Base-by-base conservation (phyloP, 164 flowering plant species). In the Platanus orientalis region DNA sequence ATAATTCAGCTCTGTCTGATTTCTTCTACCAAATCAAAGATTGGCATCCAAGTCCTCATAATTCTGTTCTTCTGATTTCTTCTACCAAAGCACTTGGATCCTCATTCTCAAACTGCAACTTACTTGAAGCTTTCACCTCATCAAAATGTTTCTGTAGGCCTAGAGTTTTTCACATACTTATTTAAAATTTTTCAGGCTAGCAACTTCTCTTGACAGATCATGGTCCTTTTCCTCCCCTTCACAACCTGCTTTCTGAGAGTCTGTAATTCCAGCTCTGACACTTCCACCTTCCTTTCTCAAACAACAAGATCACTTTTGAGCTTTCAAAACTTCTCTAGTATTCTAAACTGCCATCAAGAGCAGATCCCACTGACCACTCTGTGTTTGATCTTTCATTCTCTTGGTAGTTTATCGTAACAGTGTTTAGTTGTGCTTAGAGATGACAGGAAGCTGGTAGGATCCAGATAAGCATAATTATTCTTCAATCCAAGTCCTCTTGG, bases 191-290 rank as follows among this genome's bases (percentile, higher is more conserved):
- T 81, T 92, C 68, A 92, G 66, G 72, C 62, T 65, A 72, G 44
- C 47, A 14, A 87, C 76, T 77, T 95, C 97, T 68, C 65, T 83
- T 14, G 79, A 67, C 27, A 88, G 86, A 62, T 92, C 97, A 32
- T 87, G 88, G n/a, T 34, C 87, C 92, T 81, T 77, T 79, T 84
- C 66, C 86, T 73, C 77, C 92, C 99, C 69, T 92, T 92, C 42
- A 88, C 87, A 65, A 94, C 79, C 69, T 94, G 96, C 78, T 94
- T n/a, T 24, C 96, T 73, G 2, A 95, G 88, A 17, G 90, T 84
- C 76, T 90, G 97, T 47, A 95, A 53, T 76, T 95, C 99, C 57
- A 95, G 51, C 42, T 83, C 97, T 12, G 92, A 83, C 36, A 89
- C 58, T 62, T 88, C 87, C 1, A 77, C 88, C 69, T 83, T 96